Conservation (phyloP, 2,329 filamentous ascomycete species). For the Huntiella decipiens region DNA sequence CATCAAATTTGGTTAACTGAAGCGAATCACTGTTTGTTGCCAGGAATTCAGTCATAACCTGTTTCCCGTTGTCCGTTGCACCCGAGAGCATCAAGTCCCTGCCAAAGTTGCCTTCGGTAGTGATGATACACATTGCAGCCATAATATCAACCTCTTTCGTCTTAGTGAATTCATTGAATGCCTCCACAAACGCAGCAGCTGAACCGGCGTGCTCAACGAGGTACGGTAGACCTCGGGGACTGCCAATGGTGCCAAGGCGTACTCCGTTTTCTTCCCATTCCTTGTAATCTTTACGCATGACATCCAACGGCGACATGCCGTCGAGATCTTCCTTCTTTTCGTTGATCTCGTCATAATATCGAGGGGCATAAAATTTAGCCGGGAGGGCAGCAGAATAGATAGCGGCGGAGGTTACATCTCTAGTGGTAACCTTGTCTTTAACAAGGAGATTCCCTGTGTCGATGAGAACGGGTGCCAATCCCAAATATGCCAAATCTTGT, state of each 20-base stretch:
- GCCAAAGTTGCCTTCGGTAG: slow-evolving; percentile 34
- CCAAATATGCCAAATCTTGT: slow-evolving; percentile 38
- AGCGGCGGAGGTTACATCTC: slow-evolving; percentile 37
- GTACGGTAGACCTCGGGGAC: slow-evolving; percentile 42
- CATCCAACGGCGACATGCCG: slow-evolving; percentile 39
- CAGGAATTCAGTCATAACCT: slow-evolving; percentile 36
- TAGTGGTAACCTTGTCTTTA: slow-evolving; percentile 43
- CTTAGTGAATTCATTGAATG: slow-evolving; percentile 32
- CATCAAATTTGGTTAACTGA: slow-evolving; percentile 34
- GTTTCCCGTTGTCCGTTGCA: slow-evolving; percentile 27
- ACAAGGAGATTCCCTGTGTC: slow-evolving; percentile 50
- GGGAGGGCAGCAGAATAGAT: slow-evolving; percentile 38
- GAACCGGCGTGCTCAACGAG: slow-evolving; percentile 34
- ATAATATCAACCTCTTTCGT: slow-evolving; percentile 35
- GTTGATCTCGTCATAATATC: slow-evolving; percentile 40
- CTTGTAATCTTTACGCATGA: slow-evolving; percentile 72
- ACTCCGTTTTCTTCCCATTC: slow-evolving; percentile 43
- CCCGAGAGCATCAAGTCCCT: slow-evolving; percentile 53
- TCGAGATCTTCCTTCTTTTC: slow-evolving; percentile 50
- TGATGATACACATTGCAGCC: slow-evolving; percentile 50
- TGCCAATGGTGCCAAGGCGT: slow-evolving; percentile 45
- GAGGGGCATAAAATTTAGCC: slow-evolving; percentile 11
- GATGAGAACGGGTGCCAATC: slow-evolving; percentile 51
- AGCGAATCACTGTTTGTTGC: slow-evolving; percentile 27
- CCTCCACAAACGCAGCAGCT: slow-evolving; percentile 25